phyloP scores from a whole-genome alignment of 23 red algal genomes.

The Agarophyton chilense region DNA sequence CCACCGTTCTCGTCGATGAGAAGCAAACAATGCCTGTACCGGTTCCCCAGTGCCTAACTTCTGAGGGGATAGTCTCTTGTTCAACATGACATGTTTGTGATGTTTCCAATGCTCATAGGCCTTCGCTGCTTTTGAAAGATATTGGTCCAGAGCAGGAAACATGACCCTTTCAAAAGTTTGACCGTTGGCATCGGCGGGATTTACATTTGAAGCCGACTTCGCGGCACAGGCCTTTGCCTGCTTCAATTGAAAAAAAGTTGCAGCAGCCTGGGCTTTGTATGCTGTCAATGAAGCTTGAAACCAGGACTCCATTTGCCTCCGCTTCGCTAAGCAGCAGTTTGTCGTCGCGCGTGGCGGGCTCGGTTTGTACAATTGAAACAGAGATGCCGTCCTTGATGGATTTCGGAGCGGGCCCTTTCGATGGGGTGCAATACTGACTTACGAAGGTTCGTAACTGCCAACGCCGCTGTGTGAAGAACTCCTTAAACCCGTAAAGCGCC shows the following conservation, averaged over 20 bases:
- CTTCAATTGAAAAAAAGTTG: background rate
- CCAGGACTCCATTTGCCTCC: constrained; percentile 17
- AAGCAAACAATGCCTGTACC: constrained; percentile 17
- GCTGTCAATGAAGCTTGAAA: background rate
- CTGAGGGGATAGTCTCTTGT: background rate
- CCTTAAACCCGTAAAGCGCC: too few relatives aligned
- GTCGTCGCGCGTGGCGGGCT: too few relatives aligned
- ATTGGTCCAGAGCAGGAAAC: constrained; percentile 49
- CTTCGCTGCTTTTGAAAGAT: constrained; percentile 34
- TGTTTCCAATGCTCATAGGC: background rate
- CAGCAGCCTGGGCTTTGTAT: background rate
- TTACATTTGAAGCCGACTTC: background rate
- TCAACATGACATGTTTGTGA: background rate
- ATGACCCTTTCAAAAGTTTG: background rate
- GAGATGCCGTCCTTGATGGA: background rate
- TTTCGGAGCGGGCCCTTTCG: too few relatives aligned
- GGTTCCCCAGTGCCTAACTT: constrained; percentile 32
- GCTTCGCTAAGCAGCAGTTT: too few relatives aligned
- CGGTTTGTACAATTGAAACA: too few relatives aligned
- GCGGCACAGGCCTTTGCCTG: background rate
- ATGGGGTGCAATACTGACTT: too few relatives aligned
- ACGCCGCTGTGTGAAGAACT: too few relatives aligned
- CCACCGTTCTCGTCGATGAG: constrained; percentile 23
- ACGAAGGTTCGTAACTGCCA: too few relatives aligned
- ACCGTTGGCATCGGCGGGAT: background rate